Evolutionary conservation across 148 eudicot species (phyloP).

Genomic region (Chenopodium quinoa): DNA sequence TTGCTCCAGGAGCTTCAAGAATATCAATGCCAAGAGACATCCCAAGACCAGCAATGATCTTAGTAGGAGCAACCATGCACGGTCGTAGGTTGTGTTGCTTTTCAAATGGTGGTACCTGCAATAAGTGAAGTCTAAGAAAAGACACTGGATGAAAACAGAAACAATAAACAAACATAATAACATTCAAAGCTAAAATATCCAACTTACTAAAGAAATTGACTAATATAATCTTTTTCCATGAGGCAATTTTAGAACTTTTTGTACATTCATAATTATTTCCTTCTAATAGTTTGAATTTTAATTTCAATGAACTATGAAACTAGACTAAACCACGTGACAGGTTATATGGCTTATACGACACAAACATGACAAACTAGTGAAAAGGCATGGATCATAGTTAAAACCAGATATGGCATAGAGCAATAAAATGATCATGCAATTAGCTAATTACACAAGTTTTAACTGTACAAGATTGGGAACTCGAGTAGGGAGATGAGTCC

Average conservation of each 20-base stretch:
- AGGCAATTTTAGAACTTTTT: neutral
- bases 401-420: neutral
- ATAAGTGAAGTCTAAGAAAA: constrained; percentile 2
- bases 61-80: constrained; percentile 99
- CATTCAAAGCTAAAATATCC: neutral
- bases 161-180: neutral
- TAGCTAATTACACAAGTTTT: neutral
- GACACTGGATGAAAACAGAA: neutral
- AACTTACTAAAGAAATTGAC: neutral
- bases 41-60: constrained; percentile 95
- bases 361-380: neutral
- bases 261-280: neutral
- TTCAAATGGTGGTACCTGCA: constrained; percentile 81
- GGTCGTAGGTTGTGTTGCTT: constrained; percentile 72
- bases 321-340: neutral
- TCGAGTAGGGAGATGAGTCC: neutral
- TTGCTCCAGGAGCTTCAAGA: constrained; percentile 95
- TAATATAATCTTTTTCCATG: neutral
- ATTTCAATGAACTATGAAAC: neutral
- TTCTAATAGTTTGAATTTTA: neutral
- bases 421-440: neutral
- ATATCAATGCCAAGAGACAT: constrained; percentile 93
- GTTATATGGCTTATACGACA: neutral
- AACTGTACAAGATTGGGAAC: neutral
- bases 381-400: neutral